Evolutionary conservation across 2,329 filamentous ascomycete genomes (phyloP), one percentile per base, ranked within the genome.

Genomic region (Colletotrichum falcatum): DNA sequence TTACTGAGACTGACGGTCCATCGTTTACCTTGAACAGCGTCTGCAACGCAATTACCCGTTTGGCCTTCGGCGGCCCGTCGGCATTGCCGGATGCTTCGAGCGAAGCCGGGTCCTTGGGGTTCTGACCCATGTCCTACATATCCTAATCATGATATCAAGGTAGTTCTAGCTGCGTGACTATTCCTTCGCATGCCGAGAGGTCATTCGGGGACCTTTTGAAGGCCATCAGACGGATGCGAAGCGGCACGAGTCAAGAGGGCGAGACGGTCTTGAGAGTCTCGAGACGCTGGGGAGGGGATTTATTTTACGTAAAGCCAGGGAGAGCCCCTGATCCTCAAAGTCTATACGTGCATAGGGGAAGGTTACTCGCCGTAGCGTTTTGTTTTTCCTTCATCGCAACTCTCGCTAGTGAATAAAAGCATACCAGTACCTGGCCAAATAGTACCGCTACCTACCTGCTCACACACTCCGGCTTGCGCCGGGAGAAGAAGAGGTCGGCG

Each of bases 271-370:
- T 14, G 61, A n/a, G 61, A 30, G 53, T 66, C 49, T 54, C 66
- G 46, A 49, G 39, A 61, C 37, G 37, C 12, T 35, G 48, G 5
- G 11, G 16, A 55, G 61, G 8, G 54, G 16, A 8, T 37, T 30
- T 20, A 11, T 61, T 66, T 67, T 67, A 67, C 65, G 65, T 67
- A 67, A 64, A 35, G 49, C 14, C 59, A 67, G 65, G 65, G 65
- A 51, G 42, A 18, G 44, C n/a, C 65, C 65, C 53, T 63, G 65
- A 37, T 49, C 33, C n/a, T 11, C 20, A 20, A 42, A 42, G 39
- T 42, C 39, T 42, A 18, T 42, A 18, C 11, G 11, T 4, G 11
- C 37, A 39, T 14, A 16, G 37, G 6, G 37, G 14, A 39, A 39
- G 37, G 37, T 18, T 37, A 4, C 37, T 39, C 37, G 14, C 37